phyloP scores from a whole-genome alignment of 2,329 filamentous ascomycete species.

The Aspergillus thermomutatus region DNA sequence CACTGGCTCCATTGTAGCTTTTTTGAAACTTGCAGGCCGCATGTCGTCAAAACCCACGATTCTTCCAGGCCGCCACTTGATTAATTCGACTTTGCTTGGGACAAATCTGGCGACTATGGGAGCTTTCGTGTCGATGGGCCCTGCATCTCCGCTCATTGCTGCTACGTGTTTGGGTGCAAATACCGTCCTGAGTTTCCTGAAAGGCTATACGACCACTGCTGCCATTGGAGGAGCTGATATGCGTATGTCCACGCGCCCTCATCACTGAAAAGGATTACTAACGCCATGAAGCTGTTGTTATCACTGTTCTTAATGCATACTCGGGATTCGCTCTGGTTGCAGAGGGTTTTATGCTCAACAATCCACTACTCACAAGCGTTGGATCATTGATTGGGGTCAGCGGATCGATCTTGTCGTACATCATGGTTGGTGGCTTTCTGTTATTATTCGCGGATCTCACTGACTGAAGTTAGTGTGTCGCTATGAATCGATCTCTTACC shows the following conservation, averaged over 20 bases:
- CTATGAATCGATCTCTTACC: constrained; percentile 86
- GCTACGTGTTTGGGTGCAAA: constrained; percentile 75
- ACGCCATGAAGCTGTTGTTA: constrained; percentile 63
- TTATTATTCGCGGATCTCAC: background rate
- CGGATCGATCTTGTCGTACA: constrained; percentile 83
- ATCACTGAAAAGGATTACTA: constrained; percentile 16
- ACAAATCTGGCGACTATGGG: constrained; percentile 80
- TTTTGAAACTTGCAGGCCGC: constrained; percentile 77
- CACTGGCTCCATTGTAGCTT: constrained; percentile 85
- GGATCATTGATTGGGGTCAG: constrained; percentile 85
- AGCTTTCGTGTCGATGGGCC: constrained; percentile 76
- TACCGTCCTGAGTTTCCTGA: constrained; percentile 73
- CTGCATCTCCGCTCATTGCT: constrained; percentile 73
- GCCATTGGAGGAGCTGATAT: constrained; percentile 93
- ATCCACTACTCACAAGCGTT: constrained; percentile 77
- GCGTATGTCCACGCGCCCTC: constrained; percentile 48
- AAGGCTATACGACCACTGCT: constrained; percentile 83
- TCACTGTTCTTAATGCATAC: constrained; percentile 86
- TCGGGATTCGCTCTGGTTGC: constrained; percentile 87
- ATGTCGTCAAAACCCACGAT: constrained; percentile 75
- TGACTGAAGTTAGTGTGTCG: constrained; percentile 57
- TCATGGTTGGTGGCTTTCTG: constrained; percentile 47
- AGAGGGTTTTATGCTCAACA: constrained; percentile 88
- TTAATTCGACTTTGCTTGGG: constrained; percentile 72
- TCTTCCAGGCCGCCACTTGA: constrained; percentile 69